Evolutionary conservation across 75 land plant genomes (phyloP), one percentile per base, ranked within the genome.

Genomic region (Selaginella tamariscina): DNA sequence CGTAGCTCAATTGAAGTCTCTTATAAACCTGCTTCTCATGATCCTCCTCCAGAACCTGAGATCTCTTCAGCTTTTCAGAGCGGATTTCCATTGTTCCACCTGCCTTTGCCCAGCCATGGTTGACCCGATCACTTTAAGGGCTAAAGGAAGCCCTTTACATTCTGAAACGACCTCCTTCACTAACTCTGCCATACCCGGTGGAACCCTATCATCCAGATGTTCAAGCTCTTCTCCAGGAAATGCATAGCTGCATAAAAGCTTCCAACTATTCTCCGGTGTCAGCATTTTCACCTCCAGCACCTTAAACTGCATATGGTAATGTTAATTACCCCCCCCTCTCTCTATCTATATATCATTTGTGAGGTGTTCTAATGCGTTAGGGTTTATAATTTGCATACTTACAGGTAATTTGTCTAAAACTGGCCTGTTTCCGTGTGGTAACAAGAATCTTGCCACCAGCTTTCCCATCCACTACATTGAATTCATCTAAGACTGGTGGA

Each of bases 121-220:
- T 24, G 33, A 29, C 18, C 75, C 75, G 31, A 73, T 71, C 0
- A 73, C 75, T 31, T 73, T 73, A n/a, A 73, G 66, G 13, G 75
- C 75, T 30, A 73, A 54, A 18, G 75, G 75, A 21, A 73, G 75
- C 27, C 75, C 64, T 32, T 70, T 56, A 24, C 75, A 73, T 15
- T 73, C 75, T 0, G 13, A 11, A 31, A 55, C 30, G 13, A 73
- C 75, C 0, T 27, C 1, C 23, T 31, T 1, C 0, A 66, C 73
- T 24, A 27, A 26, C 23, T 56, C 74, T 23, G 70, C 75, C 0
- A 73, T 2, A 1, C 26, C 74, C 0, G 75, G 15, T 23, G 62
- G 63, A 20, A 71, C 62, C 27, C 31, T 20, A 11, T 56, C 62
- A 56, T 21, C 60, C n/a, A 23, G 62, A 5, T 39, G 15, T 23